Percentiles rank a stretch among this genome's conserved stretches.
These are phyloP conservation scores for Colletotrichum filicis DNA, from an alignment of 2,329 filamentous ascomycete genomes.

Conservation along the genomic window DNA sequence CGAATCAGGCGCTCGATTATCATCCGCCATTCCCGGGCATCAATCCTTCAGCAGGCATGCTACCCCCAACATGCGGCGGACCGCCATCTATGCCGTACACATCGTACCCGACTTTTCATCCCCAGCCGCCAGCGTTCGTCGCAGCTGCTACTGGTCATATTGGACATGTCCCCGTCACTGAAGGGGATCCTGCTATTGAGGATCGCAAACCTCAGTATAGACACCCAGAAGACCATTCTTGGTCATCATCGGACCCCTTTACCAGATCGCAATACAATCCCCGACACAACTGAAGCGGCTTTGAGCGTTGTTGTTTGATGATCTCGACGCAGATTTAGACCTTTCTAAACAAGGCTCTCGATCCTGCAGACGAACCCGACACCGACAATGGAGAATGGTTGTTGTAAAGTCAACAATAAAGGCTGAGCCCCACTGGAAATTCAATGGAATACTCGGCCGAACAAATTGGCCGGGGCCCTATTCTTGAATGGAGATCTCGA, in stretches of 20 bases:
- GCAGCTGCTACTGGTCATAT: not conserved
- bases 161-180: not conserved
- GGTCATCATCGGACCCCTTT: not conserved
- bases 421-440: not conserved
- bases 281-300: not conserved
- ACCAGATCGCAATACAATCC: not conserved
- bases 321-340: not conserved
- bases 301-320: not conserved
- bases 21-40: not conserved
- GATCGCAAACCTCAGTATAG: not conserved
- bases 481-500: not conserved
- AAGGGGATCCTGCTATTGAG: slow-evolving; percentile 9
- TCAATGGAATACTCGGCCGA: not conserved
- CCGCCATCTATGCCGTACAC: not conserved
- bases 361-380: not conserved
- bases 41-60: not conserved
- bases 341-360: not conserved
- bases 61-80: not conserved
- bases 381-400: not conserved
- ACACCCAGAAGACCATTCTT: not conserved
- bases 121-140: not conserved
- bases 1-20: slow-evolving; percentile 18
- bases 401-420: not conserved
- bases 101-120: not conserved
- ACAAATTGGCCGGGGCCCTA: no score